A percentile compares a stretch with the other conserved stretches of the same genome.
These are phyloP conservation scores for Ganoderma resinaceum DNA, from an alignment of 1,284 basidiomycete genomes.

Conservation along the genomic window DNA sequence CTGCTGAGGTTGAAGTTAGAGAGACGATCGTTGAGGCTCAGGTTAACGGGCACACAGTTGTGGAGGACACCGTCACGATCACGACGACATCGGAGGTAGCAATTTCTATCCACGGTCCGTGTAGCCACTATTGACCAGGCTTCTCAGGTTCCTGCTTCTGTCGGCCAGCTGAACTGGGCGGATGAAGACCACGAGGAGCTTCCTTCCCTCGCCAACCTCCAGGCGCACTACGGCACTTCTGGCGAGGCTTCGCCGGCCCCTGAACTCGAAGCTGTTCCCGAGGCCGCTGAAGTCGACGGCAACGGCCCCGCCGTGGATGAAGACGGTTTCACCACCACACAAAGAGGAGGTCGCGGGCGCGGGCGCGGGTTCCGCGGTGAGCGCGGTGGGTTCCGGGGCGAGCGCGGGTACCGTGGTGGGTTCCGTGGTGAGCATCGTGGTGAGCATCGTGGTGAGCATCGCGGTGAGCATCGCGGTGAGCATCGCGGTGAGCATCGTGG, in stretches of 20 bases:
- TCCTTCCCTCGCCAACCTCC: slow-evolving; percentile 48
- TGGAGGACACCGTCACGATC: slow-evolving; percentile 36
- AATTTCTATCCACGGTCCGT: background rate
- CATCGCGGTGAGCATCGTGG: slow-evolving; percentile 37
- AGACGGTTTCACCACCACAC: slow-evolving; percentile 65
- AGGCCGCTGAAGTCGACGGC: slow-evolving; percentile 26
- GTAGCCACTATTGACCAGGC: background rate
- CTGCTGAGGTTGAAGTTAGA: slow-evolving; percentile 36
- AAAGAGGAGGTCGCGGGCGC: slow-evolving; percentile 47
- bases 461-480: slow-evolving; percentile 46
- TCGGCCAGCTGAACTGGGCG: slow-evolving; percentile 50
- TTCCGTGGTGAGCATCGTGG: slow-evolving; percentile 36
- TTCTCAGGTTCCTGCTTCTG: slow-evolving; percentile 42
- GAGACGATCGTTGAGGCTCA: slow-evolving; percentile 35
- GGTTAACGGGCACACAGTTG: slow-evolving; percentile 36
- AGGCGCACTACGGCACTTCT: slow-evolving; percentile 50
- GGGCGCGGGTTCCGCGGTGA: slow-evolving; percentile 42
- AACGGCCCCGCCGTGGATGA: slow-evolving; percentile 48
- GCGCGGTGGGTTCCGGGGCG: slow-evolving; percentile 33
- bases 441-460: slow-evolving; percentile 39
- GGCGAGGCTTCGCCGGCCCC: slow-evolving; percentile 54
- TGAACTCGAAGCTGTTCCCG: slow-evolving; percentile 35
- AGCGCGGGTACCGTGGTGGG: slow-evolving; percentile 32
- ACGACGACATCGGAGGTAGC: slow-evolving; percentile 38
- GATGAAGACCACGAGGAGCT: slow-evolving; percentile 55